phyloP scores from a whole-genome alignment of 257 asterid species.

The Gentiana dahurica region DNA sequence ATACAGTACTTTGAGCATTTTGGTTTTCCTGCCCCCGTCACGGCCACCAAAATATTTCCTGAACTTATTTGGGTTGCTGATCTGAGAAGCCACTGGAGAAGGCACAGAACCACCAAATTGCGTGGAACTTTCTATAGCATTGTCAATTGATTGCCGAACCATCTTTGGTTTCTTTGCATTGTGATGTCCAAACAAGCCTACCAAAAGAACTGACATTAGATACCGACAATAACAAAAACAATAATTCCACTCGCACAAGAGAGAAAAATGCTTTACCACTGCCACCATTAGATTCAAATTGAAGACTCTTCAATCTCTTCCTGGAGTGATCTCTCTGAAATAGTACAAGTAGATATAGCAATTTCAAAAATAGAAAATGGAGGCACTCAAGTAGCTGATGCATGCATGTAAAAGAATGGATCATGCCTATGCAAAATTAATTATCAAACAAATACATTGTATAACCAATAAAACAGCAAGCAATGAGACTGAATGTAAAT shows the following conservation, averaged over 20 bases:
- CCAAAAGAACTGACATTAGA: constrained; percentile 19
- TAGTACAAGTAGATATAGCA: constrained; percentile 14
- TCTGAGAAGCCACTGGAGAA: constrained; percentile 84
- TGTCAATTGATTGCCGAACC: constrained; percentile 59
- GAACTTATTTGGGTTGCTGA: constrained; percentile 72
- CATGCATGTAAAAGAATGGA: too few relatives aligned
- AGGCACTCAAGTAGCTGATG: too few relatives aligned
- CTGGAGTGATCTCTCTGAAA: constrained; percentile 56
- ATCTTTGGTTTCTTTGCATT: constrained; percentile 66
- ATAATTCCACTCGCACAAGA: not conserved
- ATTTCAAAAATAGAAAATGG: not conserved
- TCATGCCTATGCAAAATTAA: too few relatives aligned
- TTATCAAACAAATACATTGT: too few relatives aligned
- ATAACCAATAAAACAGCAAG: too few relatives aligned
- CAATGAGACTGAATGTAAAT: too few relatives aligned
- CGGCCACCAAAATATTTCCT: constrained; percentile 69
- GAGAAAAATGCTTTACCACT: constrained; percentile 34
- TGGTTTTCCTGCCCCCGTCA: constrained; percentile 77
- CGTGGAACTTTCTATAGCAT: constrained; percentile 51
- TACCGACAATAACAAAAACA: constrained; percentile 9
- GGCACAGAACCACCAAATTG: constrained; percentile 60
- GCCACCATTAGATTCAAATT: constrained; percentile 59
- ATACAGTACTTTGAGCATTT: constrained; percentile 54
- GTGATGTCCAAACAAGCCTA: constrained; percentile 78
- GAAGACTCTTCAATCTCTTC: constrained; percentile 62